Evolutionary conservation across 2,329 filamentous ascomycete genomes (phyloP), one percentile per base, ranked within the genome.

Genomic region (Phialemonium atrogriseum): DNA sequence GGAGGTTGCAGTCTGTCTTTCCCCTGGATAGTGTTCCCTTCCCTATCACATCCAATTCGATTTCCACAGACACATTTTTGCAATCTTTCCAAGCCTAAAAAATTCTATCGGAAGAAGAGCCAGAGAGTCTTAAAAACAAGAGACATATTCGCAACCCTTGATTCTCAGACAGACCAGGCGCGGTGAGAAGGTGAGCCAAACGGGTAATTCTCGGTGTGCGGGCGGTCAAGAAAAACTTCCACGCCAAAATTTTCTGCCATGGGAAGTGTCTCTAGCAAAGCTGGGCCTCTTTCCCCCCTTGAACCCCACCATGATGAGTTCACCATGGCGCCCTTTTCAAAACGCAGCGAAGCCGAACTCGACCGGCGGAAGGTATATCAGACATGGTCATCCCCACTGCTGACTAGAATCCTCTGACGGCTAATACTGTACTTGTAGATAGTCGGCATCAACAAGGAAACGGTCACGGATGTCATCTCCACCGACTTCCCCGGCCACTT

Each of bases 401-500:
- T n/a, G n/a, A n/a, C n/a, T n/a, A n/a, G n/a, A n/a, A n/a, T n/a
- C n/a, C n/a, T n/a, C n/a, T n/a, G n/a, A n/a, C n/a, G 8, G 26
- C 26, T 8, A 16, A 28, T 8, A 16, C 26, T 11, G 13, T 11
- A 17, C 12, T 35, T 25, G 5, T 48, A 94, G 84, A 81, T 84
- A 47, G 80, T 98, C 50, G 77, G 80, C 46, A 79, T 98, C 62
- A 85, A 91, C 58, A 68, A 78, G 45, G 91, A 98, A 62, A 95
- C 85, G 14, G 83, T 98, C 50, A 84, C 82, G 46, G 78, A 96
- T 63, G 83, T 89, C 47, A 73, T 80, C 40, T 91, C 87, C 27
- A 94, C 80, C 48, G 89, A 96, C 54, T 94, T 89, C 56, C 93
- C 93, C 11, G 82, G 83, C 44, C 86, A 94, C 58, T 91, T 80